These are phyloP conservation scores for Oleoguttula mirabilis DNA, from an alignment of 495 filamentous ascomycete species.

Conservation along the genomic window DNA sequence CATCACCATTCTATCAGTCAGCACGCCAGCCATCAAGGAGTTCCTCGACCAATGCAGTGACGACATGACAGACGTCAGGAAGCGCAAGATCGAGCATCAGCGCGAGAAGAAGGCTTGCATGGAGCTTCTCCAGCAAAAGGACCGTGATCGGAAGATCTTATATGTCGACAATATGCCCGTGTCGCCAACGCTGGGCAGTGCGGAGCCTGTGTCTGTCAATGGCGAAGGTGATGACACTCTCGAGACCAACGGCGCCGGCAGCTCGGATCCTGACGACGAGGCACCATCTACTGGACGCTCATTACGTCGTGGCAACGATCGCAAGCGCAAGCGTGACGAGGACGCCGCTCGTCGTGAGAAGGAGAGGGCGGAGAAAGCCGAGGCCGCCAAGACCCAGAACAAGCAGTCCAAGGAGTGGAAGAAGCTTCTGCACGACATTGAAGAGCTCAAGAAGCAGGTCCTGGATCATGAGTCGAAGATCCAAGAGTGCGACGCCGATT, in stretches of 20 bases:
- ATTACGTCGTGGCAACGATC: conserved; percentile 63
- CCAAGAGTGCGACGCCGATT: conserved; percentile 70
- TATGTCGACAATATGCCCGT: conserved; percentile 59
- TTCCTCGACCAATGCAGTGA: conserved; percentile 86
- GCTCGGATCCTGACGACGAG: conserved; percentile 49
- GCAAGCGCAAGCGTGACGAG: conserved; percentile 58
- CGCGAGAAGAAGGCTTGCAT: conserved; percentile 64
- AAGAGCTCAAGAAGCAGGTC: conserved; percentile 67
- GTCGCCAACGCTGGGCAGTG: conserved; percentile 47
- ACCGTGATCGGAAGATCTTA: conserved; percentile 79
- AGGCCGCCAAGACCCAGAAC: conserved; percentile 75
- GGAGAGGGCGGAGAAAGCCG: conserved; percentile 59
- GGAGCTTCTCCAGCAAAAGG: conserved; percentile 68
- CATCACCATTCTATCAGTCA: conserved; percentile 72
- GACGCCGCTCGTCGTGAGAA: conserved; percentile 41
- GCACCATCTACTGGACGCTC: conserved; percentile 48
- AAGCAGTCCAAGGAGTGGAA: conserved; percentile 64
- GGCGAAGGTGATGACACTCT: conserved; percentile 37
- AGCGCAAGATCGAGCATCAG: conserved; percentile 90
- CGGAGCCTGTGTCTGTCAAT: conserved; percentile 50
- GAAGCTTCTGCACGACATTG: conserved; percentile 75
- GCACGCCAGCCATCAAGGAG: conserved; percentile 69
- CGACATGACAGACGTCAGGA: conserved; percentile 83
- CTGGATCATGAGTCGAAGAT: conserved; percentile 75
- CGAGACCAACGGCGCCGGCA: conserved; percentile 20